A percentile compares a stretch with the other conserved stretches of the same genome.
These are phyloP conservation scores for Eimeria falciformis DNA, from an alignment of 169 alveolate genomes.

Conservation along the genomic window DNA sequence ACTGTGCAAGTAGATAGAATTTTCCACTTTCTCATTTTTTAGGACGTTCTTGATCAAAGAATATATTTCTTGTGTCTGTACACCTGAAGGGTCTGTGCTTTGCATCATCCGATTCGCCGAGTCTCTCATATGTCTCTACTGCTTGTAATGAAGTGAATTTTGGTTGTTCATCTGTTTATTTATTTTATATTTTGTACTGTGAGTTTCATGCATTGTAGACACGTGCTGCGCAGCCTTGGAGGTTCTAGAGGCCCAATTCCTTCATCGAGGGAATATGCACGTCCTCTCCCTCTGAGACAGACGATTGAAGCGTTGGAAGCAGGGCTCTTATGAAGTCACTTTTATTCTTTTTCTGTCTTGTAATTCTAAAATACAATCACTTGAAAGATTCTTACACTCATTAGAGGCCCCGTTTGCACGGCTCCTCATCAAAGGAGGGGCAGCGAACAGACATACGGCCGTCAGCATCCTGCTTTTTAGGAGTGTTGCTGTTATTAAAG, in stretches of 20 bases:
- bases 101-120: not conserved
- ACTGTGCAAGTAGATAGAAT: not conserved
- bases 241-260: constrained; percentile 3
- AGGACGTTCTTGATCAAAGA: no score
- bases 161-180: not conserved
- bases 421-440: no score
- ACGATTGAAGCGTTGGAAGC: constrained; percentile 48
- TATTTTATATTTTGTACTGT: not conserved
- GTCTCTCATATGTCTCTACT: not conserved
- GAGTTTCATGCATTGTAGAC: not conserved
- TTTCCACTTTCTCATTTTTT: no score
- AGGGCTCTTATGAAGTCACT: not conserved
- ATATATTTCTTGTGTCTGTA: not conserved
- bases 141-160: not conserved
- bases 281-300: constrained; percentile 9
- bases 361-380: not conserved
- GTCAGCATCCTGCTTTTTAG: no score
- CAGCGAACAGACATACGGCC: no score
- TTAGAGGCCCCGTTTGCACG: not conserved
- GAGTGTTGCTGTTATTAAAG: no score
- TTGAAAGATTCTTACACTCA: not conserved
- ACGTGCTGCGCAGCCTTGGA: constrained; percentile 4
- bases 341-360: no score
- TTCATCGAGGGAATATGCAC: not conserved
- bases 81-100: not conserved